Evolutionary conservation across 805 yeast species (phyloP).

Genomic region (Maudiozyma turicensis): DNA sequence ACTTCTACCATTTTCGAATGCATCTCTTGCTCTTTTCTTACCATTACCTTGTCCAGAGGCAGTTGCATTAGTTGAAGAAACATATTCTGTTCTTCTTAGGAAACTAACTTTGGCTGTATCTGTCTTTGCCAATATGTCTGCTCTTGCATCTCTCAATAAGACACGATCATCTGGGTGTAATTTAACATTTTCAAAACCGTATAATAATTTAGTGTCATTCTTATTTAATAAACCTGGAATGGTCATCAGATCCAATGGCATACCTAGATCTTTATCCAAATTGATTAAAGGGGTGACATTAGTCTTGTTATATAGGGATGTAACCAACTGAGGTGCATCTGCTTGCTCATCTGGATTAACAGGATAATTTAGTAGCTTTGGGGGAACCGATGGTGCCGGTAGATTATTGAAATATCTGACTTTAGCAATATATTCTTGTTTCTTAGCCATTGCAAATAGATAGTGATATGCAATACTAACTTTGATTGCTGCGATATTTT

Average conservation of each 20-base stretch:
- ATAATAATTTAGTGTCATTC: slow-evolving; percentile 39
- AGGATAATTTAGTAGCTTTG: slow-evolving; percentile 59
- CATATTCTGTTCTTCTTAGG: slow-evolving; percentile 89
- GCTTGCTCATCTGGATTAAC: slow-evolving; percentile 33
- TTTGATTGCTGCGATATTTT: too few relatives aligned
- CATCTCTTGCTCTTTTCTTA: slow-evolving; percentile 25
- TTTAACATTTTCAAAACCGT: slow-evolving; percentile 32
- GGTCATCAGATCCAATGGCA: slow-evolving; percentile 63
- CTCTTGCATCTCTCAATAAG: slow-evolving; percentile 70
- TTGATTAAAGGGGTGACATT: slow-evolving; percentile 55
- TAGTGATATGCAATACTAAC: background rate
- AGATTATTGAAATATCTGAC: slow-evolving; percentile 75
- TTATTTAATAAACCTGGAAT: slow-evolving; percentile 61
- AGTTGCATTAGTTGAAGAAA: slow-evolving; percentile 45
- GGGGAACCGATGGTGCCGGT: slow-evolving; percentile 91
- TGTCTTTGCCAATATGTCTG: slow-evolving; percentile 27
- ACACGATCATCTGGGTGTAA: slow-evolving; percentile 73
- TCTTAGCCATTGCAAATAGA: slow-evolving; percentile 31
- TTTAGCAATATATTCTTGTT: slow-evolving; percentile 73
- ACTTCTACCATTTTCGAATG: slow-evolving; percentile 4
- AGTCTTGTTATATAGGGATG: slow-evolving; percentile 66
- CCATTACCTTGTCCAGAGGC: slow-evolving; percentile 24
- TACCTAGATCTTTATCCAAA: slow-evolving; percentile 56
- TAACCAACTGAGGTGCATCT: slow-evolving; percentile 47
- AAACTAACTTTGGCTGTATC: slow-evolving; percentile 50